Percentiles rank a stretch among this genome's conserved stretches.
These are phyloP conservation scores for Ustilago xerochloae DNA, from an alignment of 1,284 basidiomycete genomes.

Conservation along the genomic window DNA sequence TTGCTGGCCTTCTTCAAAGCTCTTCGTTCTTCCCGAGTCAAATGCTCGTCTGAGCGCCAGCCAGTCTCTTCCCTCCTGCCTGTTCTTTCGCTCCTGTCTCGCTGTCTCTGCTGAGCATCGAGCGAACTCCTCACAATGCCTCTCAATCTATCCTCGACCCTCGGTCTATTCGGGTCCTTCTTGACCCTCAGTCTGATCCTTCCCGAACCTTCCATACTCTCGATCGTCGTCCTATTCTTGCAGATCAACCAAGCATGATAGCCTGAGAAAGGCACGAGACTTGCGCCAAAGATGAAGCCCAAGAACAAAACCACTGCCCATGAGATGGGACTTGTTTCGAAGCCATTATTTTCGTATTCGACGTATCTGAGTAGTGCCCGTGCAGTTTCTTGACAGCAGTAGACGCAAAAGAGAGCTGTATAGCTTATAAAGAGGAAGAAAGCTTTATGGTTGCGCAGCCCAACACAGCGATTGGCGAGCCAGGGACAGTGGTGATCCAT, in stretches of 20 bases:
- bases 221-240: slow-evolving; percentile 68
- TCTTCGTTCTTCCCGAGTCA: slow-evolving; percentile 49
- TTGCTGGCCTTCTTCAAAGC: slow-evolving; percentile 55
- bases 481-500: slow-evolving; percentile 72
- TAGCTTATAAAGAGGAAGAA: slow-evolving; percentile 68
- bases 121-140: slow-evolving; percentile 17
- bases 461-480: slow-evolving; percentile 71
- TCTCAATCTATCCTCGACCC: slow-evolving; percentile 39
- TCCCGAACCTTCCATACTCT: slow-evolving; percentile 67
- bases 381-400: slow-evolving; percentile 46
- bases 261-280: slow-evolving; percentile 59
- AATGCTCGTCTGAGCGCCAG: slow-evolving; percentile 54
- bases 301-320: slow-evolving; percentile 67
- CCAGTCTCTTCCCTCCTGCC: neutral
- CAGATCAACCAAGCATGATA: slow-evolving; percentile 66
- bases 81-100: neutral
- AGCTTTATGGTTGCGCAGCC: slow-evolving; percentile 67
- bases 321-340: slow-evolving; percentile 62
- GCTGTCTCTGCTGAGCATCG: neutral
- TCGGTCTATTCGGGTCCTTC: slow-evolving; percentile 13
- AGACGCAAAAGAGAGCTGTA: slow-evolving; percentile 60
- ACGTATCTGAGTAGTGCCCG: slow-evolving; percentile 52
- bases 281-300: slow-evolving; percentile 55
- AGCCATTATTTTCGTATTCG: slow-evolving; percentile 52
- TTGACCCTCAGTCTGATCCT: slow-evolving; percentile 38